These are phyloP conservation scores for Iris macrosiphon DNA, from an alignment of 106 monocot genomes.

Conservation along the genomic window DNA sequence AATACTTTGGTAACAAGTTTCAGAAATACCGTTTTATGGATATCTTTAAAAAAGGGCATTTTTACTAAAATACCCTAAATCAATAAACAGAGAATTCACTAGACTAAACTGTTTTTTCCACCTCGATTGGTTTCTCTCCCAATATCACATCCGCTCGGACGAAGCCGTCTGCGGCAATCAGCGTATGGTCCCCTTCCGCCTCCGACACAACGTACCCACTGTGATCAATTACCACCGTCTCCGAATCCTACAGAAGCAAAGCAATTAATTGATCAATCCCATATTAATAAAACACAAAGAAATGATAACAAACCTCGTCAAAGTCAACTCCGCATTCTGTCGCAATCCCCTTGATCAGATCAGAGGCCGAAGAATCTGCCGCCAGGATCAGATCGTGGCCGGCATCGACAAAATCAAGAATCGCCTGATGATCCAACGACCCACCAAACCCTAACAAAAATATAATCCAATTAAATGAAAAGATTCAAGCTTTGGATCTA, in stretches of 20 bases:
- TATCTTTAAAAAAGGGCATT: too few species aligned
- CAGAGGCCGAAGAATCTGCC: conserved; percentile 71
- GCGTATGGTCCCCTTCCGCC: conserved; percentile 72
- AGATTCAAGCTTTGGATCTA: too few species aligned
- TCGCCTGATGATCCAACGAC: conserved; percentile 58
- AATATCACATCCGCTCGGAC: conserved; percentile 74
- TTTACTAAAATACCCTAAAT: too few species aligned
- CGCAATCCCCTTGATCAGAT: conserved; percentile 78
- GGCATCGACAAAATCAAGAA: conserved; percentile 86
- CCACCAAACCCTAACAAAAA: conserved; percentile 74
- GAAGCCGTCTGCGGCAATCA: conserved; percentile 78
- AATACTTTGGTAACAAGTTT: too few species aligned
- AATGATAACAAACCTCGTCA: conserved; percentile 55
- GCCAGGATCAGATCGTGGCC: conserved; percentile 86
- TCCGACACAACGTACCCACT: conserved; percentile 59
- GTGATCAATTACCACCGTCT: conserved; percentile 85
- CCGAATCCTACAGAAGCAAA: conserved; percentile 44
- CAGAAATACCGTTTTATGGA: too few species aligned
- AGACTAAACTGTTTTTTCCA: conserved; percentile 16
- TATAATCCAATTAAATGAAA: neutral
- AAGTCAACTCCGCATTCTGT: conserved; percentile 88
- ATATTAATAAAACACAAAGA: neutral
- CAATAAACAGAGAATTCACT: neutral
- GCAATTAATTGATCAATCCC: neutral
- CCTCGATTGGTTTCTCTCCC: conserved; percentile 72